A percentile compares a stretch with the other conserved stretches of the same genome.
Conservation (phyloP, 2,329 filamentous ascomycete species). For the Claviceps pazoutovae region DNA sequence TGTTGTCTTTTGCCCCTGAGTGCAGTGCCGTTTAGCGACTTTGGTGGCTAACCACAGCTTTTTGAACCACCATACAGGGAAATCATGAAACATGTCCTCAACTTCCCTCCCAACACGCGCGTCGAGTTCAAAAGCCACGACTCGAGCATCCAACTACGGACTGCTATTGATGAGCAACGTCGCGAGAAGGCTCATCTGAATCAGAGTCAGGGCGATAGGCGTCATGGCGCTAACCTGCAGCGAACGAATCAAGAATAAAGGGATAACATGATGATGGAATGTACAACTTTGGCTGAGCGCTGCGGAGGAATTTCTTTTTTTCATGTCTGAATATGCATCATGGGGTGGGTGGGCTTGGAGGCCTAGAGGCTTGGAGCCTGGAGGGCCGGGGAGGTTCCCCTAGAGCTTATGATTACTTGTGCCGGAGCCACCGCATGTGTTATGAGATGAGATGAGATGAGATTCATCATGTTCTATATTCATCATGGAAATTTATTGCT, state of each 20-base stretch:
- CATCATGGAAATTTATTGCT: too few relatives aligned
- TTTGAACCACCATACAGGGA: constrained; percentile 42
- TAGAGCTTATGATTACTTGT: too few relatives aligned
- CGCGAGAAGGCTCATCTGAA: constrained; percentile 60
- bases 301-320: not conserved
- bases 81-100: constrained; percentile 81
- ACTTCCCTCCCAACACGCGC: constrained; percentile 75
- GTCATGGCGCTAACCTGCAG: constrained; percentile 15
- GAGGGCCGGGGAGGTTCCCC: too few relatives aligned
- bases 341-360: not conserved
- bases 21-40: too few relatives aligned
- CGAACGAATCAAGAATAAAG: constrained; percentile 21
- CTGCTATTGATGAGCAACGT: constrained; percentile 78
- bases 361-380: not conserved
- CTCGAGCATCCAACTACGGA: constrained; percentile 84
- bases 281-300: not conserved
- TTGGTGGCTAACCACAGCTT: not conserved
- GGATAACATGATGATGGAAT: not conserved
- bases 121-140: constrained; percentile 95
- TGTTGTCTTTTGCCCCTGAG: too few relatives aligned
- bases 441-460: too few relatives aligned
- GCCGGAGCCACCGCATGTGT: too few relatives aligned
- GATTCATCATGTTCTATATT: too few relatives aligned
- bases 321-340: not conserved
- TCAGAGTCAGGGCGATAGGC: constrained; percentile 24